Conservation (phyloP, 352 stramenopile genomes). For the Blastocystis sp. region DNA sequence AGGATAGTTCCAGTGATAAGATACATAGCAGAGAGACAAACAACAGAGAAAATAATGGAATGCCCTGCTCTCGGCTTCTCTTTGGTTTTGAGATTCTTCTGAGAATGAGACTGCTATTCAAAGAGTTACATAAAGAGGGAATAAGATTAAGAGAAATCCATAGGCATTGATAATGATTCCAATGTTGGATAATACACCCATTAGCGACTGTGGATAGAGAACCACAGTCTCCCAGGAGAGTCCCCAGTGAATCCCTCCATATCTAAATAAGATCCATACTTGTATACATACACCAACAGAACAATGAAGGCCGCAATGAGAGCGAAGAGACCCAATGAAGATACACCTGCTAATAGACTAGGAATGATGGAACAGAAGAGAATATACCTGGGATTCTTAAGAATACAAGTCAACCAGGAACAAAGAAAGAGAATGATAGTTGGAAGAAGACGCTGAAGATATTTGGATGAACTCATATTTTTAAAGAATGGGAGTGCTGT, state of each 20-base stretch:
- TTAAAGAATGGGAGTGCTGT: neutral
- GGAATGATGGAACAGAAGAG: neutral
- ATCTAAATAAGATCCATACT: neutral
- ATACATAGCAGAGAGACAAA: neutral
- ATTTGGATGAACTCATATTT: neutral
- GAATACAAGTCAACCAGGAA: constrained; percentile 45
- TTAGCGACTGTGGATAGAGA: neutral
- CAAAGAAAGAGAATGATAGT: constrained; percentile 41
- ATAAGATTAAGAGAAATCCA: constrained; percentile 33
- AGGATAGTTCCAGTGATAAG: constrained; percentile 34
- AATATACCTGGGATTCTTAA: constrained; percentile 48
- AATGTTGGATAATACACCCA: constrained; percentile 24
- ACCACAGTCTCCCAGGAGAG: constrained; percentile 11
- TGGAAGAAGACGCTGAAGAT: neutral
- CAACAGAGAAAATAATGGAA: neutral
- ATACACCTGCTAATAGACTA: constrained; percentile 34
- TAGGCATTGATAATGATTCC: constrained; percentile 57
- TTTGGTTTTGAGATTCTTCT: constrained; percentile 30
- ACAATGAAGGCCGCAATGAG: constrained; percentile 34
- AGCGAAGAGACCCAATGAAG: constrained; percentile 29
- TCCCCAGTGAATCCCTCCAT: constrained; percentile 25
- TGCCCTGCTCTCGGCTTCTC: neutral
- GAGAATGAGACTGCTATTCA: neutral
- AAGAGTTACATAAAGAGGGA: constrained; percentile 49
- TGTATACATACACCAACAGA: neutral